These are phyloP conservation scores for Sodiomyces alkalinus DNA, from an alignment of 2,329 filamentous ascomycete genomes.

Conservation along the genomic window DNA sequence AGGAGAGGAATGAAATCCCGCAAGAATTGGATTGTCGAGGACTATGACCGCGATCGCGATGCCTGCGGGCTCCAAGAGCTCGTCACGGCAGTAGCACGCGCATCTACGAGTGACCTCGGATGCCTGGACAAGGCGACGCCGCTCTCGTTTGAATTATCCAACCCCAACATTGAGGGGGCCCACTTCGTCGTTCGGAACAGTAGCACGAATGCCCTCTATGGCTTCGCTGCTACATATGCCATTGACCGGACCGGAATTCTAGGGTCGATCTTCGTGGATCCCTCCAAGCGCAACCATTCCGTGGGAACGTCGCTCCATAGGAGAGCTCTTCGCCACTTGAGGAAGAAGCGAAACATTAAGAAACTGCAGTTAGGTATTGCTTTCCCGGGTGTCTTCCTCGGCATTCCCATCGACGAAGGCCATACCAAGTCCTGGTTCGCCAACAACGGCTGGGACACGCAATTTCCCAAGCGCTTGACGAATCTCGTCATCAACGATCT, in stretches of 20 bases:
- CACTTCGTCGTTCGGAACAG: conserved; percentile 92
- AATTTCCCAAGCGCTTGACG: conserved; percentile 37
- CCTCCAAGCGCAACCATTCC: conserved; percentile 68
- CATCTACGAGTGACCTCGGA: conserved; percentile 48
- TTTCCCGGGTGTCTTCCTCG: conserved; percentile 74
- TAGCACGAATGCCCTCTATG: conserved; percentile 79
- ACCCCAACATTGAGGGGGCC: conserved; percentile 56
- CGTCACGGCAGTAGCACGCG: conserved; percentile 53
- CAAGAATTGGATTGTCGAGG: conserved; percentile 89
- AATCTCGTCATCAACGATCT: conserved; percentile 64
- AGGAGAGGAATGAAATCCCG: conserved; percentile 79
- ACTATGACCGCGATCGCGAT: conserved; percentile 70
- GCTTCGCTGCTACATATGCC: conserved; percentile 82
- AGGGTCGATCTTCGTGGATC: conserved; percentile 80
- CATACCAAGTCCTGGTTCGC: conserved; percentile 64
- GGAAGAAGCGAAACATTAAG: conserved; percentile 55
- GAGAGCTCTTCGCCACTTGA: conserved; percentile 61
- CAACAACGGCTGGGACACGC: conserved; percentile 75
- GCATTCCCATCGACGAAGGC: conserved; percentile 51
- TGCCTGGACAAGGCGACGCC: conserved; percentile 58
- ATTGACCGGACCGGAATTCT: conserved; percentile 60
- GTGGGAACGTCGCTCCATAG: conserved; percentile 85
- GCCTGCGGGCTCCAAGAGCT: conserved; percentile 58
- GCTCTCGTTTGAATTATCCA: conserved; percentile 60
- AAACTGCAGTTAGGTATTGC: conserved; percentile 69